Base-by-base conservation (phyloP, 73 alveolate genomes). In the Paramecium sexaurelia region DNA sequence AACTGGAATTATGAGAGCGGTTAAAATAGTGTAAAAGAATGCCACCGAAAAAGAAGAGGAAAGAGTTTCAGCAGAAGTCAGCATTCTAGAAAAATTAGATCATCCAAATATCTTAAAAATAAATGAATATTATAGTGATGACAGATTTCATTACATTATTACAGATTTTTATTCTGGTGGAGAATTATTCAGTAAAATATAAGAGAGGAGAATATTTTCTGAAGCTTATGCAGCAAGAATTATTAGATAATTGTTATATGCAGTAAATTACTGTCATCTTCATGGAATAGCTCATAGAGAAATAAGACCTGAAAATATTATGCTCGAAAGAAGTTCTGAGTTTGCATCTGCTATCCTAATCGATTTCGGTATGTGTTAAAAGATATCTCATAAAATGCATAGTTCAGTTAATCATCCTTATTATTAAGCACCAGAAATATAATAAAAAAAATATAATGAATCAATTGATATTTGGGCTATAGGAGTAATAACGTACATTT, bases 261-360 rank as follows among this genome's bases (percentile, higher is more conserved):
- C 98, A 15, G 93, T 95, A 15, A 94, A 94, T 87, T 95, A 95
- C 89, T 91, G 95, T 85, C 98, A 95, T 90, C 92, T 91, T 66
- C 86, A 94, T 41, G 71, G 92, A 35, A 95, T 95, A 11, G 92
- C 91, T 26, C 98, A 95, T 92, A 78, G 98, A 55, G 98, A 95
- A 84, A 87, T 95, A 37, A 94, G 95, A 91, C 97, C 97, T 5
- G 98, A 95, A 67, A 95, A 95, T 94, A 87, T 95, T n/a, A 92
- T 95, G 36, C 92, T 95, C 43, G 93, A 85, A 36, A 41, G 37
- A 22, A 39, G 56, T 85, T 61, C 92, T 29, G 92, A 69, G 15
- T 43, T 40, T 69, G 55, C 88, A 10, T 85, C 68, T 15, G 73
- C 73, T 9, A 87, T 75, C 9, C 43, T 92, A 26, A 85, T 92